These are phyloP conservation scores for Metschnikowia colocasiae DNA, from an alignment of 805 yeast genomes.

Conservation along the genomic window DNA sequence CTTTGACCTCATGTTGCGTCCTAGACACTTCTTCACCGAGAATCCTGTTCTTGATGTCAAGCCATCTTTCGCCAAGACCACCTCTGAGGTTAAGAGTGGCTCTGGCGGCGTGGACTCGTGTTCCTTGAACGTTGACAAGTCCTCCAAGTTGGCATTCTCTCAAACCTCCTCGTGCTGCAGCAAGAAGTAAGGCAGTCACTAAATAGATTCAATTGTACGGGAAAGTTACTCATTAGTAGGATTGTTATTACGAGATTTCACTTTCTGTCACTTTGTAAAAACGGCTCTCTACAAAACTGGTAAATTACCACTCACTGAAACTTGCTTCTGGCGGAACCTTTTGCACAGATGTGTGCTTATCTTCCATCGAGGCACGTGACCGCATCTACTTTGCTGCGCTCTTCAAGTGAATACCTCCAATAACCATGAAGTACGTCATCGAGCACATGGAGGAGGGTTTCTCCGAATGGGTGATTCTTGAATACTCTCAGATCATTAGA, in stretches of 20 bases:
- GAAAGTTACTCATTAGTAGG: neutral
- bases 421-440: constrained; percentile 77
- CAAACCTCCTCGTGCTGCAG: constrained; percentile 31
- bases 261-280: too few relatives aligned
- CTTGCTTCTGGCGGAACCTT: too few relatives aligned
- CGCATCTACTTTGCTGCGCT: constrained; percentile 3
- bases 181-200: constrained; percentile 11
- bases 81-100: constrained; percentile 39
- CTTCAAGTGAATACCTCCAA: neutral
- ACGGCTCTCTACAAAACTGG: too few relatives aligned
- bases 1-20: constrained; percentile 68
- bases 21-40: constrained; percentile 73
- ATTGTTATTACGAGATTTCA: too few relatives aligned
- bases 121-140: constrained; percentile 38
- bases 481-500: constrained; percentile 74
- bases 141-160: constrained; percentile 52
- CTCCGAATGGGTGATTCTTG: constrained; percentile 92
- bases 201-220: neutral
- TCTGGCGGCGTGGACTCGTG: constrained; percentile 34
- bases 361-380: neutral
- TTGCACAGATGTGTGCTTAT: neutral
- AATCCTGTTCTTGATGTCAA: constrained; percentile 74
- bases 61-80: constrained; percentile 51
- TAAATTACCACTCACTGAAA: too few relatives aligned
- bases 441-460: constrained; percentile 98